These are phyloP conservation scores for Aspergillus wentii DNA, from an alignment of 495 filamentous ascomycete genomes.

Conservation along the genomic window DNA sequence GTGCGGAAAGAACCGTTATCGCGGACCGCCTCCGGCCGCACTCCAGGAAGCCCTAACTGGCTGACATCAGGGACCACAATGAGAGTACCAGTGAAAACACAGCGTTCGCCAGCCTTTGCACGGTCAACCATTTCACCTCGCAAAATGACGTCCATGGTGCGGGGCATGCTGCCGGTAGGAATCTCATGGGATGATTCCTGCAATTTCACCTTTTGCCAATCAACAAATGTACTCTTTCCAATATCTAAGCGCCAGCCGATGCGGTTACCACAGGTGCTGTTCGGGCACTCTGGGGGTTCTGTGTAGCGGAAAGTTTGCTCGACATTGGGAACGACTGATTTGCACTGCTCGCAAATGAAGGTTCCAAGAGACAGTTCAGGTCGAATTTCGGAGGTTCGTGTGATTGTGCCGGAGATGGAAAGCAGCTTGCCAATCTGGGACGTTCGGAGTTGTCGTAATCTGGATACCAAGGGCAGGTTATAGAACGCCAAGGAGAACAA, in stretches of 20 bases:
- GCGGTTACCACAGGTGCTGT: slow-evolving; percentile 84
- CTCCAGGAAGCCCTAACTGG: slow-evolving; percentile 85
- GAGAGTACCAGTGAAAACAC: slow-evolving; percentile 91
- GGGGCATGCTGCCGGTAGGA: slow-evolving; percentile 96
- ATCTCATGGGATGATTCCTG: slow-evolving; percentile 99
- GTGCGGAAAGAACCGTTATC: slow-evolving; percentile 73
- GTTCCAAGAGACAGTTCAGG: slow-evolving; percentile 90
- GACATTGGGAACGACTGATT: slow-evolving; percentile 74
- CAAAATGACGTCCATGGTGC: slow-evolving; percentile 97
- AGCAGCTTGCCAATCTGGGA: slow-evolving; percentile 87
- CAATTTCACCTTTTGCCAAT: slow-evolving; percentile 97
- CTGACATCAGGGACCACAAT: slow-evolving; percentile 98
- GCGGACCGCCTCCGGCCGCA: slow-evolving; percentile 76
- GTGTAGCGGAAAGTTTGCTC: slow-evolving; percentile 98
- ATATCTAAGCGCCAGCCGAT: slow-evolving; percentile 91
- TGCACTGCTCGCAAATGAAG: slow-evolving; percentile 86
- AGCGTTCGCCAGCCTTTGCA: slow-evolving; percentile 95
- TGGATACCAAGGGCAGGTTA: slow-evolving; percentile 89
- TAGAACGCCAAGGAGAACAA: slow-evolving; percentile 94
- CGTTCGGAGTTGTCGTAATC: slow-evolving; percentile 84
- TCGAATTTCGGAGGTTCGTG: slow-evolving; percentile 91
- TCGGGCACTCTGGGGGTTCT: slow-evolving; percentile 93
- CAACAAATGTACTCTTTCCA: slow-evolving; percentile 92
- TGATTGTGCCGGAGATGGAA: slow-evolving; percentile 94
- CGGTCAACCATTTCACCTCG: slow-evolving; percentile 96